These are phyloP conservation scores for Ophiostoma triangulosporum DNA, from an alignment of 2,329 filamentous ascomycete genomes.

Conservation along the genomic window DNA sequence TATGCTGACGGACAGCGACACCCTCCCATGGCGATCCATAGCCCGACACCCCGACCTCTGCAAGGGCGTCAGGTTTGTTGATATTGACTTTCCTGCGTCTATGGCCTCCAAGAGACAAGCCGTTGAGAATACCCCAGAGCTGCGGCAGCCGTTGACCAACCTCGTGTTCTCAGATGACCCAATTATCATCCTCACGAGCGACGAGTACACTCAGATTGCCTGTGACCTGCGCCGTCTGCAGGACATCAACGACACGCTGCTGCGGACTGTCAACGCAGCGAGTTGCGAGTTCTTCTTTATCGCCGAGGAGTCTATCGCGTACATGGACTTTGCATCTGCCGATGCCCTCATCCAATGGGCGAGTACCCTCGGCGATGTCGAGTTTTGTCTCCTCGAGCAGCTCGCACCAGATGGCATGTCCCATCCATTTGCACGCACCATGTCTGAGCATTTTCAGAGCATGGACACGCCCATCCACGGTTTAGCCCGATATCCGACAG, in stretches of 20 bases:
- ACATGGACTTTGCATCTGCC: conserved; percentile 64
- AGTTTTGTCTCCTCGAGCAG: conserved; percentile 81
- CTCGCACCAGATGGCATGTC: conserved; percentile 62
- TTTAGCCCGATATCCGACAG: conserved; percentile 53
- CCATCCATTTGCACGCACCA: conserved; percentile 76
- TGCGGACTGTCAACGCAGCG: conserved; percentile 40
- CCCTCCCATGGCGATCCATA: conserved; percentile 73
- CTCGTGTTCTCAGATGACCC: conserved; percentile 27
- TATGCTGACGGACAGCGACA: conserved; percentile 45
- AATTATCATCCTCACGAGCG: conserved; percentile 46
- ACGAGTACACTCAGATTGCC: conserved; percentile 64
- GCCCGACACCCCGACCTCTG: conserved; percentile 48
- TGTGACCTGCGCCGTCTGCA: conserved; percentile 63
- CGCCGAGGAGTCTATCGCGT: conserved; percentile 83
- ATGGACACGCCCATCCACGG: conserved; percentile 66
- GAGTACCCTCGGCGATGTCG: conserved; percentile 44
- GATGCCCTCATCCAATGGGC: conserved; percentile 68
- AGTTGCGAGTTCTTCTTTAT: conserved; percentile 60
- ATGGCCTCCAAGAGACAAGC: conserved; percentile 60
- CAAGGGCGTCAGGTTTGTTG: conserved; percentile 53
- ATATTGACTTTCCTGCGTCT: conserved; percentile 74
- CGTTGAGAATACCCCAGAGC: conserved; percentile 48
- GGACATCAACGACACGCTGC: conserved; percentile 45
- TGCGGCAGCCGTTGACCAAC: conserved; percentile 38
- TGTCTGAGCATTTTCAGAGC: conserved; percentile 74